Evolutionary conservation across 441 rosid species (phyloP), one percentile per base, ranked within the genome.

Genomic region (Adansonia rubrostipa): DNA sequence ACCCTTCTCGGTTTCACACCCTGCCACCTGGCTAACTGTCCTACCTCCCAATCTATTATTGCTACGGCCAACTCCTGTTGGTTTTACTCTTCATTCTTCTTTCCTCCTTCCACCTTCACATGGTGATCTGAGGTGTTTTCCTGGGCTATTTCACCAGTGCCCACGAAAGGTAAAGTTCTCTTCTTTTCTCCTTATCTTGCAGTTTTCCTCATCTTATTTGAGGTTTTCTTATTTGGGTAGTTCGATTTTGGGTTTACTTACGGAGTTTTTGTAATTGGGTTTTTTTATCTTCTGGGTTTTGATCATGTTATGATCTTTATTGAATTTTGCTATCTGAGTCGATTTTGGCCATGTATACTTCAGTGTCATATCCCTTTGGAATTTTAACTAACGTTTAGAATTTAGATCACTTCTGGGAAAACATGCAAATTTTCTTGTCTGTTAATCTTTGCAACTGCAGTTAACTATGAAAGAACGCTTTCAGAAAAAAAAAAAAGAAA

Each of bases 171-270:
- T 69, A 58, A 77, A 24, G 19, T 8, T 77, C 60, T 68, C 51
- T 57, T 71, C 69, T 33, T 57, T 24, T 50, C 3, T 40, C 28
- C 2, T 57, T 48, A 44, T 40, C 14, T 62, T 53, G 24, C 8
- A 50, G 66, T 72, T 36, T 63, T 66, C 14, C 19, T 60, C 33
- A 40, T 36, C 24, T 11, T 48, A 62, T 57, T n/a, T 50, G 28
- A 15, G 20, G 33, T 36, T 48, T 50, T 61, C 40, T 61, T 62
- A 11, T 74, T 7, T 53, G 70, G 72, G 71, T 13, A 40, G 19
- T 65, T 76, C 40, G 40, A 66, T 48, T 60, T 63, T 51, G 40
- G 79, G 79, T 56, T 40, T 76, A 5, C 51, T 75, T 45, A 61
- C 1, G 44, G 57, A 9, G 54, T 36, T 76, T 76, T 33, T 4